Evolutionary conservation across 2,329 filamentous ascomycete genomes (phyloP), one percentile per base, ranked within the genome.

Genomic region (Nemania sp.): DNA sequence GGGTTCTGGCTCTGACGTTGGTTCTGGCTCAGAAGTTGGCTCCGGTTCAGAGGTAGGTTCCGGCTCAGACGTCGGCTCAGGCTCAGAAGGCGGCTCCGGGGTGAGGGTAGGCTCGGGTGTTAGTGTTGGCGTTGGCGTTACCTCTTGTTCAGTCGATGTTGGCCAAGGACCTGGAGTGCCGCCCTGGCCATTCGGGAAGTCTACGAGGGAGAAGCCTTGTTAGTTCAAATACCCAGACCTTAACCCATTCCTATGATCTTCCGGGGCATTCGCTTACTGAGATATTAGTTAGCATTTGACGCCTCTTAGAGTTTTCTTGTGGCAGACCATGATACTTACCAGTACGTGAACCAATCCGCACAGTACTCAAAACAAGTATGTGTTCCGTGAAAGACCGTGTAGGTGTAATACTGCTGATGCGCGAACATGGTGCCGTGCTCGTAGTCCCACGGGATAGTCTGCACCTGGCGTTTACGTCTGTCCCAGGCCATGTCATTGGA

Each of bases 351-450:
- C 71, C 67, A 73, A 5, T 47, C 29, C 22, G 62, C 54, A 43
- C 71, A 73, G n/a, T 47, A 54, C 58, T 69, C 69, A 49, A 64
- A 73, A 41, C 71, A 73, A n/a, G 71, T 73, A 54, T 73, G 71
- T 24, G 71, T 73, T 27, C 67, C 29, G 32, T 68, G 66, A 52
- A 72, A 72, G 59, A 73, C 65, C 2, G 71, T 72, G n/a, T 69
- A 64, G 10, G 45, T 29, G 10, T 24, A 32, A 4, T 38, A 20
- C 10, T 57, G 32, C 2, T 4, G 4, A 11, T 59, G 6, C 26
- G 71, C 71, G 52, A 64, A 72, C 63, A 73, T 27, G 2, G 65
- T 68, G 20, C 57, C 71, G 2, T 49, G 41, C 32, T 68, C 67
- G 43, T 73, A 73, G 45, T 73, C 66, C 71, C 71, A 73, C 5